These are phyloP conservation scores for Leptomonas pyrrhocoris DNA, from an alignment of 208 protist genomes.

Conservation along the genomic window DNA sequence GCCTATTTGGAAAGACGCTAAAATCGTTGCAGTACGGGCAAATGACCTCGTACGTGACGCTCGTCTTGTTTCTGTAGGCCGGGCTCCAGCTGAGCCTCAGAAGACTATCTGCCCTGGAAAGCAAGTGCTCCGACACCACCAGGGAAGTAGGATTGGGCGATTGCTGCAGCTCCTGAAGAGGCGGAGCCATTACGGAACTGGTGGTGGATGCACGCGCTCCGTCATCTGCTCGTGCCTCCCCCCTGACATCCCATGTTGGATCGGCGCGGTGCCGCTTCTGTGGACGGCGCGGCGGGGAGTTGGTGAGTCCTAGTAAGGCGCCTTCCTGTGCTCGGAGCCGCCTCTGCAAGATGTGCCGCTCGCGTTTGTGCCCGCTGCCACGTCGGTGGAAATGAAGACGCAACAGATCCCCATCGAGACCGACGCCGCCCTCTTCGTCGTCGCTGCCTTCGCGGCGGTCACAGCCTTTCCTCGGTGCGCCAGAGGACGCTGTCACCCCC, in stretches of 20 bases:
- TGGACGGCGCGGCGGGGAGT: slow-evolving; percentile 12
- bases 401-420: slow-evolving; percentile 19
- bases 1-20: slow-evolving; percentile 38
- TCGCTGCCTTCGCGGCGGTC: not conserved
- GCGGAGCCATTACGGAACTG: not conserved
- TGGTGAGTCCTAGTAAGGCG: slow-evolving; percentile 11
- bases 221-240: not conserved
- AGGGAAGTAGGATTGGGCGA: not conserved
- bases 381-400: slow-evolving; percentile 52
- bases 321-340: slow-evolving; percentile 51
- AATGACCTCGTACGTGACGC: slow-evolving; percentile 15
- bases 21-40: slow-evolving; percentile 62
- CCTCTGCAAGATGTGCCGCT: slow-evolving; percentile 49
- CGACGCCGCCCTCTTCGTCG: slow-evolving; percentile 4
- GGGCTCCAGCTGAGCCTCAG: slow-evolving; percentile 1
- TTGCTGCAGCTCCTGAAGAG: not conserved
- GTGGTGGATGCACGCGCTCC: not conserved
- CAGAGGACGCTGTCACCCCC: not conserved
- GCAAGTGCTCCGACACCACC: slow-evolving; percentile 16
- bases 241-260: not conserved
- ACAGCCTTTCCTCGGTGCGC: not conserved
- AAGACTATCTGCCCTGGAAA: slow-evolving; percentile 23
- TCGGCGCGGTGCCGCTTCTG: not conserved
- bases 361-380: slow-evolving; percentile 32
- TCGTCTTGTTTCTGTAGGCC: not conserved